phyloP scores from a whole-genome alignment of 306 rosid species.

The Glycine latifolia region DNA sequence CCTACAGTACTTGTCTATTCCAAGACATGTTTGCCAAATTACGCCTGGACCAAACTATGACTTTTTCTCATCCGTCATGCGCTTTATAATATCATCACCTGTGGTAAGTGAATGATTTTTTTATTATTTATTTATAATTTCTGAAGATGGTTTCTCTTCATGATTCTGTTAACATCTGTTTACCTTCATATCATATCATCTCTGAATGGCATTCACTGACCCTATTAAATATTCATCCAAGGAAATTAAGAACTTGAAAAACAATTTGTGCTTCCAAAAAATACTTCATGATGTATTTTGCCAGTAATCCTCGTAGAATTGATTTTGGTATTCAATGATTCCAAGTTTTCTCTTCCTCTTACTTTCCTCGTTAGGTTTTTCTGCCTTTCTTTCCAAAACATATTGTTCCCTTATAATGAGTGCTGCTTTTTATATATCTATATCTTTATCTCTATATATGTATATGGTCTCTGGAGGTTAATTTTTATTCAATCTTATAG shows the following conservation, averaged over 20 bases:
- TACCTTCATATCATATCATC: background rate
- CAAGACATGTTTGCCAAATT: conserved; percentile 80
- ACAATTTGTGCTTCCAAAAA: background rate
- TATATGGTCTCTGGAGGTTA: conserved; percentile 1
- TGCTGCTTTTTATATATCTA: background rate
- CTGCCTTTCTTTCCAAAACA: background rate
- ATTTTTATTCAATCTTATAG: conserved; percentile 15
- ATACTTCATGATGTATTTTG: conserved; percentile 35
- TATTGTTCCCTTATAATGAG: too few species aligned
- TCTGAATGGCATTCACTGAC: conserved; percentile 11
- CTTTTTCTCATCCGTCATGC: conserved; percentile 74
- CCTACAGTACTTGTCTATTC: conserved; percentile 73
- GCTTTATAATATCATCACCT: conserved; percentile 86
- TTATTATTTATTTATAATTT: conserved; percentile 9
- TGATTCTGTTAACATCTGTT: conserved; percentile 5
- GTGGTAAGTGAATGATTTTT: conserved; percentile 68
- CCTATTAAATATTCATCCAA: conserved; percentile 7
- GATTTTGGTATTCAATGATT: conserved; percentile 4
- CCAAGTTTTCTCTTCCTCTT: conserved; percentile 24
- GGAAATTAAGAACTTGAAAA: conserved; percentile 11
- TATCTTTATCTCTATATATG: background rate
- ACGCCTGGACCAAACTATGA: conserved; percentile 94
- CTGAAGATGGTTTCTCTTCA: conserved; percentile 30
- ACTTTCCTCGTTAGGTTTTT: conserved; percentile 22
- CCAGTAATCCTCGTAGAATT: conserved; percentile 22